These are phyloP conservation scores for Podaxis sp. DNA, from an alignment of 768 basidiomycete genomes.

Conservation along the genomic window DNA sequence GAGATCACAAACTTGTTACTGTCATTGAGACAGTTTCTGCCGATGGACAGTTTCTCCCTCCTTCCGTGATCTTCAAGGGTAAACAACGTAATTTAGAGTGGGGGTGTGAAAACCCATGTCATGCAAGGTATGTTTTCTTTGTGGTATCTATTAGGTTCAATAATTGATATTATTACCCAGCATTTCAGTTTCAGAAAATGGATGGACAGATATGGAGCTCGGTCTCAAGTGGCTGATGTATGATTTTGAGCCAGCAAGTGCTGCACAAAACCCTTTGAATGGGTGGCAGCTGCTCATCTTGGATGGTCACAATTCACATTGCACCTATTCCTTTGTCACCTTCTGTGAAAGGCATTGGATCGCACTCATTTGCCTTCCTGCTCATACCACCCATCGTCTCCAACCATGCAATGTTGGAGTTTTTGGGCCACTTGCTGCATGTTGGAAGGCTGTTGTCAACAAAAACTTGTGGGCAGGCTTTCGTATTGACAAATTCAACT, in stretches of 20 bases:
- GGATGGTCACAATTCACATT: slow-evolving; percentile 40
- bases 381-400: slow-evolving; percentile 36
- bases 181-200: slow-evolving; percentile 33
- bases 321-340: slow-evolving; percentile 26
- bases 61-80: slow-evolving; percentile 39
- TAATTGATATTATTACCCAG: slow-evolving; percentile 18
- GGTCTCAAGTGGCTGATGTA: slow-evolving; percentile 29
- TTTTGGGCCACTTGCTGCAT: slow-evolving; percentile 30
- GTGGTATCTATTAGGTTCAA: not conserved
- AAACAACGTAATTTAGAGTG: slow-evolving; percentile 14
- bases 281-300: slow-evolving; percentile 32
- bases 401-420: slow-evolving; percentile 38
- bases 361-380: slow-evolving; percentile 32
- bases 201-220: slow-evolving; percentile 34
- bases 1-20: slow-evolving; percentile 32
- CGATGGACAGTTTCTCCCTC: slow-evolving; percentile 34
- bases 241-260: slow-evolving; percentile 31
- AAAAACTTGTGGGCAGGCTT: not conserved
- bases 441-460: not conserved
- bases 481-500: not conserved
- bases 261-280: slow-evolving; percentile 14
- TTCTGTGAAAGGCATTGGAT: slow-evolving; percentile 28
- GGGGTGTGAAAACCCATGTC: not conserved
- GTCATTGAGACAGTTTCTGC: slow-evolving; percentile 43
- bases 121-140: not conserved